Conservation (phyloP, 176 grass and related monocot species). For the Avena eriantha region DNA sequence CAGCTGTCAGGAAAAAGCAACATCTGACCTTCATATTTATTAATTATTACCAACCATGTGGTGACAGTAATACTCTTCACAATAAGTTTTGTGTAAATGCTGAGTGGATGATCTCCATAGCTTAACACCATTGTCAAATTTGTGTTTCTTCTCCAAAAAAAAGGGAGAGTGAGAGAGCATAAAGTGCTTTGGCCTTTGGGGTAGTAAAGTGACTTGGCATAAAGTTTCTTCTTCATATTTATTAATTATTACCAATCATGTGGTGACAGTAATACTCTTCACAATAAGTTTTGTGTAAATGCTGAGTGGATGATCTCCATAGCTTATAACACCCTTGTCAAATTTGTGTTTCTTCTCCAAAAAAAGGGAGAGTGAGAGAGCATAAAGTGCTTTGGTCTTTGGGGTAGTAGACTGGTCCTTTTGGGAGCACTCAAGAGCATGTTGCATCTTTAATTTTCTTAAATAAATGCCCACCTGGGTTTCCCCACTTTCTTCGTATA, state of each 20-base stretch:
- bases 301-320: background rate
- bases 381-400: background rate
- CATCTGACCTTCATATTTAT: background rate
- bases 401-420: constrained; percentile 1
- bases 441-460: constrained; percentile 24
- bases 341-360: background rate
- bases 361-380: background rate
- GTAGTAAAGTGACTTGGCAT: no score
- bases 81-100: constrained; percentile 20
- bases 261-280: constrained; percentile 6
- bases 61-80: background rate
- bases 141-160: background rate
- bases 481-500: constrained; percentile 28
- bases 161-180: background rate
- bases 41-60: background rate
- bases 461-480: background rate
- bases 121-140: background rate
- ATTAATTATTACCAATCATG: constrained; percentile 1
- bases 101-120: background rate
- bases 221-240: constrained; percentile 19
- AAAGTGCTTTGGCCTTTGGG: background rate
- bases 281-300: constrained; percentile 22
- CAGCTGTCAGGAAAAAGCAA: constrained; percentile 28
- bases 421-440: constrained; percentile 25
- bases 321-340: background rate